Evolutionary conservation across 179 eudicot genomes (phyloP).

Genomic region (Dionaea muscipula): DNA sequence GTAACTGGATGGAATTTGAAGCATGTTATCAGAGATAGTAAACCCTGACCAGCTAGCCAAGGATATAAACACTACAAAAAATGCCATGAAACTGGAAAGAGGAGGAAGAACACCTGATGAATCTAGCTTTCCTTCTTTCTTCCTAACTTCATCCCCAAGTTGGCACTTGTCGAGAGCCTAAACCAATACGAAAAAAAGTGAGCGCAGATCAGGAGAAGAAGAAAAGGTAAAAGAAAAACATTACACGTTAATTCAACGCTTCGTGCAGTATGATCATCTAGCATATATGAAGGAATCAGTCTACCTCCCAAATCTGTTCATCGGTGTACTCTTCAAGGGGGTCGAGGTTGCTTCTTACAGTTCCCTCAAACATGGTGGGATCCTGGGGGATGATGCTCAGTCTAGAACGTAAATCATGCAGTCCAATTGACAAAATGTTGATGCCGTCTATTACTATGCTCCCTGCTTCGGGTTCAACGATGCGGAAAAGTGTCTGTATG

Average conservation of each 20-base stretch:
- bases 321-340: slow-evolving; percentile 63
- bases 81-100: neutral
- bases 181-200: too few relatives aligned
- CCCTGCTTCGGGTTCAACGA: slow-evolving; percentile 55
- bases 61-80: too few relatives aligned
- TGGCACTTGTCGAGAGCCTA: slow-evolving; percentile 62
- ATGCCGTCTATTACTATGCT: slow-evolving; percentile 39
- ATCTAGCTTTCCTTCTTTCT: slow-evolving; percentile 46
- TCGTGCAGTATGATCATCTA: too few relatives aligned
- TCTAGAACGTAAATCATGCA: slow-evolving; percentile 57
- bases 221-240: too few relatives aligned
- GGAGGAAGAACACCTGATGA: slow-evolving; percentile 30
- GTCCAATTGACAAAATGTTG: slow-evolving; percentile 43
- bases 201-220: too few relatives aligned
- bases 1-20: slow-evolving; percentile 26
- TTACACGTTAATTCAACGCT: too few relatives aligned
- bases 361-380: slow-evolving; percentile 79
- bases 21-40: too few relatives aligned
- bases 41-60: too few relatives aligned
- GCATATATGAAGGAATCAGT: neutral
- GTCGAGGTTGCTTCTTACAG: slow-evolving; percentile 53
- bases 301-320: slow-evolving; percentile 61
- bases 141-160: slow-evolving; percentile 52
- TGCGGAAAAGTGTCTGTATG: slow-evolving; percentile 56
- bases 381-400: slow-evolving; percentile 70